phyloP scores from a whole-genome alignment of 805 yeast species.

The Candida anglica region DNA sequence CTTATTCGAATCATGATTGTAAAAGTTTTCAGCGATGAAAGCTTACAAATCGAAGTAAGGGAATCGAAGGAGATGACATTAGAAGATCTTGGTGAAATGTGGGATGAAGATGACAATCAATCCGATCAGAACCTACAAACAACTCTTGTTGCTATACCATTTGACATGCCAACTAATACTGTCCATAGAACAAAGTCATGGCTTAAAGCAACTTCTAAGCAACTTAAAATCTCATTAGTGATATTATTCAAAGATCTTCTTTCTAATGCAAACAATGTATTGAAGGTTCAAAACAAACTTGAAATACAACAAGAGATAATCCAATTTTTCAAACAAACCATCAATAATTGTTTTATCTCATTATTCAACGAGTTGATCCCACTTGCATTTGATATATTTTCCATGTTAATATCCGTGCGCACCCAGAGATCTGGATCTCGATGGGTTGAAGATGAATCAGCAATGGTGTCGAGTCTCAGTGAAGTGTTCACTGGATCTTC shows the following conservation, averaged over 20 bases:
- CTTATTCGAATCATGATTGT: constrained; percentile 16
- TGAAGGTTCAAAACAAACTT: constrained; percentile 19
- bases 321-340: constrained; percentile 17
- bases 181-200: constrained; percentile 23
- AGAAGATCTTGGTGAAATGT: constrained; percentile 9
- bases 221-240: constrained; percentile 30
- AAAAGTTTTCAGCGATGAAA: constrained; percentile 28
- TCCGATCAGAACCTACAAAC: too few species aligned
- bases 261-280: constrained; percentile 12
- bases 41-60: constrained; percentile 7
- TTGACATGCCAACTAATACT: constrained; percentile 3
- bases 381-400: constrained; percentile 24
- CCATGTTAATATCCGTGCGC: constrained; percentile 15
- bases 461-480: constrained; percentile 5
- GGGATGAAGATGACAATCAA: constrained; percentile 6
- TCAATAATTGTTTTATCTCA: constrained; percentile 24
- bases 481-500: constrained; percentile 1
- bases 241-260: constrained; percentile 27
- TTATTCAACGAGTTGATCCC: constrained; percentile 28
- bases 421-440: constrained; percentile 1
- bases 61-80: constrained; percentile 4
- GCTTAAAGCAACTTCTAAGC: constrained; percentile 35
- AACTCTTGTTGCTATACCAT: too few species aligned
- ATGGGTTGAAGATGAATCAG: constrained; percentile 6
- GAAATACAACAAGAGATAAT: constrained; percentile 18